Percentiles rank a stretch among this genome's conserved stretches.
phyloP scores from a whole-genome alignment of 768 basidiomycete species.

The Pleurotus pulmonarius region DNA sequence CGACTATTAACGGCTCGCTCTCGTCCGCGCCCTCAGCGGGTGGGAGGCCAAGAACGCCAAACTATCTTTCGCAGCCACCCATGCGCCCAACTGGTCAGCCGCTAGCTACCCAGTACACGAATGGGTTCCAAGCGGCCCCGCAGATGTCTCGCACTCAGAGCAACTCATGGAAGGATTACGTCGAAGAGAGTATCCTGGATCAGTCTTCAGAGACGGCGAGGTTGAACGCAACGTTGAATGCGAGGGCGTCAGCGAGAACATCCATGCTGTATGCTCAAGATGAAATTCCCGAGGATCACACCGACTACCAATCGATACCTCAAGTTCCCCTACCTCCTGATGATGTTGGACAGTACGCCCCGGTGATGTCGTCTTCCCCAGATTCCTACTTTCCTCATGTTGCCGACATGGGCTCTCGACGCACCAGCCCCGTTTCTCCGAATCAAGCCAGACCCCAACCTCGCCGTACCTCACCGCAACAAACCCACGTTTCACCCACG shows the following conservation, averaged over 20 bases:
- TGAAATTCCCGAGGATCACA: background rate
- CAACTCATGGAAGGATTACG: background rate
- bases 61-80: background rate
- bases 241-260: background rate
- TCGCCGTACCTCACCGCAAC: constrained; percentile 7
- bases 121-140: background rate
- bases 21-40: background rate
- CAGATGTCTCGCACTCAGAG: background rate
- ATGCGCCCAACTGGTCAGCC: background rate
- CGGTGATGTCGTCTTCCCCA: constrained; percentile 1
- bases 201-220: constrained; percentile 2
- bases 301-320: constrained; percentile 3
- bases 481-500: background rate
- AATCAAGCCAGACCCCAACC: background rate
- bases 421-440: constrained; percentile 6
- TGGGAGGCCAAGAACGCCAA: background rate
- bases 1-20: background rate
- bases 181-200: constrained; percentile 5
- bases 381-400: background rate
- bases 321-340: constrained; percentile 3
- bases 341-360: background rate
- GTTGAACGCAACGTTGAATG: constrained; percentile 5
- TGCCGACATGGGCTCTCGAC: background rate
- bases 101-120: background rate
- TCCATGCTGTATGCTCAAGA: background rate